Evolutionary conservation across 495 filamentous ascomycete species (phyloP).

Genomic region (Aspergillus biplanus): DNA sequence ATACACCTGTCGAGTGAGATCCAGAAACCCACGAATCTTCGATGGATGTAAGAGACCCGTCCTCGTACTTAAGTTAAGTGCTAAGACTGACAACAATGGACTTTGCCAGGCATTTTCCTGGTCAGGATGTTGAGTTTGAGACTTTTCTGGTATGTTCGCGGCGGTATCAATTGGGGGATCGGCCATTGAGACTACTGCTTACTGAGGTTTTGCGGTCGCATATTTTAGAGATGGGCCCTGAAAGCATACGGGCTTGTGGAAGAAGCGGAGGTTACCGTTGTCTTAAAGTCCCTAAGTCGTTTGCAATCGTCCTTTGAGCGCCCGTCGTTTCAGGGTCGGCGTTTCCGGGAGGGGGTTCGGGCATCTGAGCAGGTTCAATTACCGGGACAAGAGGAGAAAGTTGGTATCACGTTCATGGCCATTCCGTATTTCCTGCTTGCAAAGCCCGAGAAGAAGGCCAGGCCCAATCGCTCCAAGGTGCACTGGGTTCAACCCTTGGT

Average conservation of each 20-base stretch:
- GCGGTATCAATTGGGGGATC: not conserved
- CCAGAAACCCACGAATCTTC: constrained; percentile 1
- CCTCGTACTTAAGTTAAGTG: not conserved
- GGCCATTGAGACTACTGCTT: not conserved
- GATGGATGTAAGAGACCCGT: constrained; percentile 16
- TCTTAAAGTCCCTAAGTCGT: constrained; percentile 6
- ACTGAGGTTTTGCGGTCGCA: not conserved
- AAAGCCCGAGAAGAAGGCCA: not conserved
- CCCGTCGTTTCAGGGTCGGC: constrained; percentile 9
- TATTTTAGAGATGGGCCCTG: constrained; percentile 8
- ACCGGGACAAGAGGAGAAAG: constrained; percentile 1
- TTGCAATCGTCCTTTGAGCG: not conserved
- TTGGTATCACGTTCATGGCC: constrained; percentile 9
- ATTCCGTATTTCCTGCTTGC: constrained; percentile 16
- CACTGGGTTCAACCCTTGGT: constrained; percentile 21
- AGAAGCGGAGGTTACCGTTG: not conserved
- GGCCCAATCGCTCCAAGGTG: constrained; percentile 1
- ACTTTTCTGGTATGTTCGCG: constrained; percentile 10
- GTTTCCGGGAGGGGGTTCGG: not conserved
- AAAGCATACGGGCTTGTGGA: constrained; percentile 14
- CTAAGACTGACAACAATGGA: not conserved
- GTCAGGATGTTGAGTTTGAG: constrained; percentile 15
- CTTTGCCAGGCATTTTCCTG: constrained; percentile 3
- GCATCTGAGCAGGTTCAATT: constrained; percentile 6
- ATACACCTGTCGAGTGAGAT: not conserved